Evolutionary conservation across 2,329 filamentous ascomycete genomes (phyloP).

Genomic region (Pseudocercospora fijiensis): DNA sequence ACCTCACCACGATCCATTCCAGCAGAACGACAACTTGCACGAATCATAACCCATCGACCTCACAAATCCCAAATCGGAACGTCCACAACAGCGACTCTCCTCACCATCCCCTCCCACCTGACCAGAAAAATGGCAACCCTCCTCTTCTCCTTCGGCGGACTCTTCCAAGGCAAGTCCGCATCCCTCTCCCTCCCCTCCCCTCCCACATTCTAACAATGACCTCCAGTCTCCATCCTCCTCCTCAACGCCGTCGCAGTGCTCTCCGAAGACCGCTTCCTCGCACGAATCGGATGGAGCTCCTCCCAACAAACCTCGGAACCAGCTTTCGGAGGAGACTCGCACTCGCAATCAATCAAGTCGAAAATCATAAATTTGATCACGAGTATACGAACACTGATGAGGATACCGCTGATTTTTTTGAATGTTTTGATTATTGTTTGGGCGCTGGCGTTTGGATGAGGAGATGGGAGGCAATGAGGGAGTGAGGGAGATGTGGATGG

Average conservation of each 20-base stretch:
- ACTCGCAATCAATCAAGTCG: slow-evolving; percentile 77
- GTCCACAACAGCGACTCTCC: background rate
- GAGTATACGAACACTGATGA: slow-evolving; percentile 86
- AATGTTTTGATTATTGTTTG: slow-evolving; percentile 79
- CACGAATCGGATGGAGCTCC: slow-evolving; percentile 78
- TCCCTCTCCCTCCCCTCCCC: slow-evolving; percentile 16
- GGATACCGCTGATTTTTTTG: slow-evolving; percentile 81
- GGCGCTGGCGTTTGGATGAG: slow-evolving; percentile 38
- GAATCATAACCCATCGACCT: slow-evolving; percentile 2
- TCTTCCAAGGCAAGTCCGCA: slow-evolving; percentile 65
- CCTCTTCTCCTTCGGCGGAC: slow-evolving; percentile 66
- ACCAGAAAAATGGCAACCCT: slow-evolving; percentile 43
- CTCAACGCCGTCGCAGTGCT: slow-evolving; percentile 92
- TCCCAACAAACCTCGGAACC: slow-evolving; percentile 63
- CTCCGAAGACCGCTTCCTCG: slow-evolving; percentile 91
- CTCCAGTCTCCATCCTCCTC: slow-evolving; percentile 74
- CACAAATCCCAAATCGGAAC: background rate
- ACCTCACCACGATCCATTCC: background rate
- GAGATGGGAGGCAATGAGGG: background rate
- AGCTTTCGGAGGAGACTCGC: slow-evolving; percentile 72
- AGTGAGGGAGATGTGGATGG: background rate
- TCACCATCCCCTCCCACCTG: slow-evolving; percentile 1
- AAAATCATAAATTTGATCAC: slow-evolving; percentile 88
- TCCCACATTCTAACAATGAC: background rate
- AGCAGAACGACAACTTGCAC: background rate